phyloP scores from a whole-genome alignment of 1,284 basidiomycete species.

The Kalmanozyma brasiliensis region DNA sequence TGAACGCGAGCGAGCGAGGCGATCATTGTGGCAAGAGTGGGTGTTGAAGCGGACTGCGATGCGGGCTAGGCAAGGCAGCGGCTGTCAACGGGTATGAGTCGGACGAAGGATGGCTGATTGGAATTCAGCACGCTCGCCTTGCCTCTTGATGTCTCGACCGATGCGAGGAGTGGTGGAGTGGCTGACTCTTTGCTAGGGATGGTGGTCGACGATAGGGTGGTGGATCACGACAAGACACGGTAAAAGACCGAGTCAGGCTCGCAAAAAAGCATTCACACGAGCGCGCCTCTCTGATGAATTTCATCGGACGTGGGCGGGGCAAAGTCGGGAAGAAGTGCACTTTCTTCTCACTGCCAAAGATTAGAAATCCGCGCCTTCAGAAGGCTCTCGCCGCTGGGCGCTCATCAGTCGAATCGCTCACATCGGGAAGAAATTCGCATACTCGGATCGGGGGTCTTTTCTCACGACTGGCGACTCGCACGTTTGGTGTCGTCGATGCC shows the following conservation, averaged over 20 bases:
- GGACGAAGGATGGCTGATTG: too few species aligned
- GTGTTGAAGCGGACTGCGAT: too few species aligned
- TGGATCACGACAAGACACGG: neutral
- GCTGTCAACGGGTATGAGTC: neutral
- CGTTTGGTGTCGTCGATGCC: too few species aligned
- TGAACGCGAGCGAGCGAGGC: slow-evolving; percentile 45
- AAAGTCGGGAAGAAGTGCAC: slow-evolving; percentile 12
- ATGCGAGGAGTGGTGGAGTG: too few species aligned
- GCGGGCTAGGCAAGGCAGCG: too few species aligned
- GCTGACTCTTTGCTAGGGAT: neutral
- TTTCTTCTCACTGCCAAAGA: too few species aligned
- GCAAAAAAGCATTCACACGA: slow-evolving; percentile 1
- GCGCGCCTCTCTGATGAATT: too few species aligned
- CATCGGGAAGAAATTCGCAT: slow-evolving; percentile 12
- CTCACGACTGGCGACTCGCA: too few species aligned
- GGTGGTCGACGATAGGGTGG: slow-evolving; percentile 1
- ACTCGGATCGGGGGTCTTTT: too few species aligned
- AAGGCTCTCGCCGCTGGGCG: neutral
- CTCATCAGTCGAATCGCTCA: neutral
- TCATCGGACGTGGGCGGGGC: slow-evolving; percentile 10
- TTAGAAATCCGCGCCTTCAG: neutral
- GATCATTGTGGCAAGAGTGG: slow-evolving; percentile 19
- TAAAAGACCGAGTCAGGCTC: slow-evolving; percentile 19
- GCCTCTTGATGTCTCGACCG: too few species aligned
- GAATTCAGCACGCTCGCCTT: neutral